phyloP scores from a whole-genome alignment of 208 protist species.

The Wallacemonas sp. region DNA sequence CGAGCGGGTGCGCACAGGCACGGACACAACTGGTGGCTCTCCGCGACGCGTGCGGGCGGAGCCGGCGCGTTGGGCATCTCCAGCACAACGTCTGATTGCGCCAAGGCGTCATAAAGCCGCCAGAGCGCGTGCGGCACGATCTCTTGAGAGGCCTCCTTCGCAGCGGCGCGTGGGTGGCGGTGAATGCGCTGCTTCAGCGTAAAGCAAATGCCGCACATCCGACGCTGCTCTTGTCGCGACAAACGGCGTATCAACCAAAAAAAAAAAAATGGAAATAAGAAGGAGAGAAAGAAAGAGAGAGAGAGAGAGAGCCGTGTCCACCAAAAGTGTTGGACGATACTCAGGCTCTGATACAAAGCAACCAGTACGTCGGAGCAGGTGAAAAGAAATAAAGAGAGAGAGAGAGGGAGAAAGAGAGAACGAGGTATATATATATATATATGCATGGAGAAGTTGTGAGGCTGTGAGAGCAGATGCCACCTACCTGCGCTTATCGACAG shows the following conservation, averaged over 20 bases:
- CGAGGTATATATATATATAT: too few relatives aligned
- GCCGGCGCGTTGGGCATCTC: too few relatives aligned
- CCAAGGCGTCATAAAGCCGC: not conserved
- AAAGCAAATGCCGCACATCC: constrained; percentile 40
- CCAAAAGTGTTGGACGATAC: too few relatives aligned
- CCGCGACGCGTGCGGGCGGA: not conserved
- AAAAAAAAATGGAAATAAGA: constrained; percentile 14
- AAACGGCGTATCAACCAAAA: constrained; percentile 1
- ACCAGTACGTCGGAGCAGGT: not conserved
- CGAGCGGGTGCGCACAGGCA: not conserved
- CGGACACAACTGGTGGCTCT: constrained; percentile 7
- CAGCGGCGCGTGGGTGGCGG: not conserved
- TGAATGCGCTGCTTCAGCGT: constrained; percentile 26
- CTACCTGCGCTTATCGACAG: too few relatives aligned
- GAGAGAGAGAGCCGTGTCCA: too few relatives aligned
- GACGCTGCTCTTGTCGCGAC: not conserved
- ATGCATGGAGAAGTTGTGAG: too few relatives aligned
- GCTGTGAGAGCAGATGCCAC: too few relatives aligned
- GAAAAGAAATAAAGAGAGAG: constrained; percentile 16
- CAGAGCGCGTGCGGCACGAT: not conserved
- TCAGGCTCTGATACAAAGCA: too few relatives aligned
- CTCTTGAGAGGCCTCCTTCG: not conserved
- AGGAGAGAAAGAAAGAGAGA: constrained; percentile 2
- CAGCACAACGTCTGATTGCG: not conserved
- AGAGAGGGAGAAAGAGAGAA: too few relatives aligned